A percentile compares a stretch with the other conserved stretches of the same genome.
phyloP scores from a whole-genome alignment of 768 basidiomycete species.

The Daedaleopsis sinensis region DNA sequence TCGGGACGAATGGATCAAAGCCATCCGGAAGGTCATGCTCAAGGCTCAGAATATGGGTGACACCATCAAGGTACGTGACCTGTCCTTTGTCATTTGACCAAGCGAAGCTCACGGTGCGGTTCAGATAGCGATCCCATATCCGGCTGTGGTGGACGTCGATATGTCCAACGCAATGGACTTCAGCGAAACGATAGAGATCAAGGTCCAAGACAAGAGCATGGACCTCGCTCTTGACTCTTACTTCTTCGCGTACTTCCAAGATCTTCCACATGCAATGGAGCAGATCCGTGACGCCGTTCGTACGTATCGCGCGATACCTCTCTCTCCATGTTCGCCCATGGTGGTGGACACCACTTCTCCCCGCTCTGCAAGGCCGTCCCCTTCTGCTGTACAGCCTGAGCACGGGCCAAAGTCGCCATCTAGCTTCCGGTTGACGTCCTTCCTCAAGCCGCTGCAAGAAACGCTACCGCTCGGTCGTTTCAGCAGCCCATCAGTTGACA shows the following conservation, averaged over 20 bases:
- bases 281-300: constrained; percentile 82
- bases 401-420: constrained; percentile 32
- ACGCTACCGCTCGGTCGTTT: constrained; percentile 41
- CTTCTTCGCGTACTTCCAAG: constrained; percentile 94
- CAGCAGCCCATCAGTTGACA: constrained; percentile 32
- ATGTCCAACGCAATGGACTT: constrained; percentile 90
- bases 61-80: constrained; percentile 77
- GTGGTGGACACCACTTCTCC: constrained; percentile 31
- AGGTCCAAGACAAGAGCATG: constrained; percentile 82
- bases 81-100: too few relatives aligned
- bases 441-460: constrained; percentile 73
- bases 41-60: constrained; percentile 97
- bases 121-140: constrained; percentile 93
- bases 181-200: constrained; percentile 94
- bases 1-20: constrained; percentile 95
- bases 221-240: constrained; percentile 83
- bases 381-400: constrained; percentile 33
- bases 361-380: constrained; percentile 34
- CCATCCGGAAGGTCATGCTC: constrained; percentile 91
- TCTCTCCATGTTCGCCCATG: constrained; percentile 14
- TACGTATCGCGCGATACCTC: constrained; percentile 42
- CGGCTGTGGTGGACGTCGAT: constrained; percentile 86
- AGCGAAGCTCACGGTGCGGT: too few relatives aligned
- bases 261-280: constrained; percentile 74
- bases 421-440: constrained; percentile 63